phyloP scores from a whole-genome alignment of 495 filamentous ascomycete species.

The Lophiostoma macrostomum region DNA sequence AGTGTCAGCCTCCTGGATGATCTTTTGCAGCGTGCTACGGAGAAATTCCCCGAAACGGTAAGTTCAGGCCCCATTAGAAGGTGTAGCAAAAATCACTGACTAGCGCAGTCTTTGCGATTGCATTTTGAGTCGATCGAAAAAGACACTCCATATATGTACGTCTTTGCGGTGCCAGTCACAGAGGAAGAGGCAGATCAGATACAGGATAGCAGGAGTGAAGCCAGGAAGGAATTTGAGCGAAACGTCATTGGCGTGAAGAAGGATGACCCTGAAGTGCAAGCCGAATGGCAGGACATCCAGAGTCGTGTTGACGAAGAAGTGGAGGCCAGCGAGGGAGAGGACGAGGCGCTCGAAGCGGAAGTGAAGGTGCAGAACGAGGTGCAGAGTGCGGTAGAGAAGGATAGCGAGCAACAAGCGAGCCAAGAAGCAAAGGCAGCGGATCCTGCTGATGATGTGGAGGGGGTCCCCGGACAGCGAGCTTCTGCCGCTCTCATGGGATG shows the following conservation, averaged over 20 bases:
- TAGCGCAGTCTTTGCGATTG: conserved; percentile 64
- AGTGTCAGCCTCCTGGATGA: conserved; percentile 77
- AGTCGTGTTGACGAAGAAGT: conserved; percentile 34
- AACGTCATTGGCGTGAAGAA: conserved; percentile 52
- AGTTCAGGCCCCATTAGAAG: not conserved
- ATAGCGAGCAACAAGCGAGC: conserved; percentile 13
- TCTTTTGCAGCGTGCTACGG: conserved; percentile 67
- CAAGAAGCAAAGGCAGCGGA: conserved; percentile 1
- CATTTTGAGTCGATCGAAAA: conserved; percentile 77
- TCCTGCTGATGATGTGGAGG: not conserved
- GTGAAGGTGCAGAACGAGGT: no score
- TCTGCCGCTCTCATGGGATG: conserved; percentile 59
- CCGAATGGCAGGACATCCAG: conserved; percentile 31
- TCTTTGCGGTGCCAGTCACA: conserved; percentile 82
- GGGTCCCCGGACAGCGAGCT: no score
- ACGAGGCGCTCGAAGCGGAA: no score
- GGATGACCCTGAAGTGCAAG: conserved; percentile 18
- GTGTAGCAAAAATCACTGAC: conserved; percentile 31
- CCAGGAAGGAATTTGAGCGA: conserved; percentile 66
- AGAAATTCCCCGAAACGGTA: conserved; percentile 63
- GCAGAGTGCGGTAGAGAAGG: not conserved
- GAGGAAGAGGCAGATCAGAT: conserved; percentile 68
- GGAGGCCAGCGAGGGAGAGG: conserved; percentile 37
- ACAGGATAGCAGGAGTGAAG: conserved; percentile 60
- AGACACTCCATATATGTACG: conserved; percentile 69